phyloP scores from a whole-genome alignment of 306 rosid genomes.

The Casuarina equisetifolia region DNA sequence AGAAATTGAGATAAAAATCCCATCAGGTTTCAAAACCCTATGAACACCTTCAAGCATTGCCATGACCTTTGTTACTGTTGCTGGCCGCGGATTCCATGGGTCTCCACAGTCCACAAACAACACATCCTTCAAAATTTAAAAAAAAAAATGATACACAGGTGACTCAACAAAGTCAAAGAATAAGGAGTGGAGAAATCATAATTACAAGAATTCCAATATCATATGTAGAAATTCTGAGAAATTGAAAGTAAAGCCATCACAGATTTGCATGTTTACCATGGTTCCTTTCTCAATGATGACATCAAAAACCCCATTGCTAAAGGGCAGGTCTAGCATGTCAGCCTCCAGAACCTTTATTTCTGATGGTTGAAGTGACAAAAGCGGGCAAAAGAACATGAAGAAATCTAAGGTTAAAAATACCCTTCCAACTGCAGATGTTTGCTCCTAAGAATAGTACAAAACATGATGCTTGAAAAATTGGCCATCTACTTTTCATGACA shows the following conservation, averaged over 20 bases:
- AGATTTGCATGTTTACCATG: constrained; percentile 52
- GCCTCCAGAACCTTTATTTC: constrained; percentile 91
- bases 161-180: constrained; percentile 12
- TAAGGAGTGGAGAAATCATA: not conserved
- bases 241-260: constrained; percentile 25
- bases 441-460: not conserved
- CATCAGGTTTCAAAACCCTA: constrained; percentile 71
- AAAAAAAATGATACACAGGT: constrained; percentile 26
- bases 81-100: constrained; percentile 87
- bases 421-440: not conserved
- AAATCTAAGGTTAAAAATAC: not conserved
- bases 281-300: constrained; percentile 95
- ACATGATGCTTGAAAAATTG: too few species aligned
- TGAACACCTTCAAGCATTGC: constrained; percentile 78
- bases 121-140: constrained; percentile 71
- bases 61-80: constrained; percentile 71
- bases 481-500: not conserved
- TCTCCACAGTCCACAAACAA: constrained; percentile 94
- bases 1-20: constrained; percentile 78
- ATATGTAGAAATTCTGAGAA: constrained; percentile 22
- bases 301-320: constrained; percentile 75
- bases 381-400: not conserved
- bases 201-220: constrained; percentile 16
- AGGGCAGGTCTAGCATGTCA: constrained; percentile 95
- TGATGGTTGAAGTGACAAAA: constrained; percentile 36